Evolutionary conservation across 148 eudicot species (phyloP).

Genomic region (Pouteria glomerata): DNA sequence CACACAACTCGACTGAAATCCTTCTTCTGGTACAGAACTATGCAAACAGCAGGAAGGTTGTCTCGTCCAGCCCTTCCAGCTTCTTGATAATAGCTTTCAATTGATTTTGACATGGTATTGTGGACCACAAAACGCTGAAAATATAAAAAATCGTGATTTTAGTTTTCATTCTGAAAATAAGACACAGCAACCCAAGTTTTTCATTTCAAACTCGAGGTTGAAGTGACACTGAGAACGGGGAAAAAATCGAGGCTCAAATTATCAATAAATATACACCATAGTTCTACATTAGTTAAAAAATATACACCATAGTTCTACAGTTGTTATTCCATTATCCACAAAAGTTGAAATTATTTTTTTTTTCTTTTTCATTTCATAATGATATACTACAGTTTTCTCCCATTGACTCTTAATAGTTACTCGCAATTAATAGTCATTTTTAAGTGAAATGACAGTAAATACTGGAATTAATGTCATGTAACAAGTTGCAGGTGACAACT

Average conservation of each 20-base stretch:
- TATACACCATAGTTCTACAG: too few relatives aligned
- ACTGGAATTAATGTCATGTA: neutral
- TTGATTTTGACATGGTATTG: constrained; percentile 95
- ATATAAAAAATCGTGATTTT: neutral
- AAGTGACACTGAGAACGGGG: neutral
- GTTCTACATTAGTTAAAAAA: neutral
- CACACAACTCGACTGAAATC: constrained; percentile 96
- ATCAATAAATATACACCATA: neutral
- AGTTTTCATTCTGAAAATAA: neutral
- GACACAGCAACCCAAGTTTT: neutral
- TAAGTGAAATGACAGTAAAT: neutral
- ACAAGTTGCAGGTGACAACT: neutral
- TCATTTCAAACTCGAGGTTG: neutral
- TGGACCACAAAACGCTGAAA: constrained; percentile 93
- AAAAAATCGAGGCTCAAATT: neutral
- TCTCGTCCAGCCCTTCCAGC: constrained; percentile 99
- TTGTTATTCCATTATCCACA: neutral
- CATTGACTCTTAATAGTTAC: neutral
- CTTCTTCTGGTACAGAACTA: constrained; percentile 77
- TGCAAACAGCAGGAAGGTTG: constrained; percentile 68
- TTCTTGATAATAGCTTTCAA: constrained; percentile 98
- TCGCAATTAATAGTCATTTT: neutral
- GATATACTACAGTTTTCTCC: neutral
- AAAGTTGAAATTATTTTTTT: neutral
- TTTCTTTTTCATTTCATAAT: neutral